Evolutionary conservation across 306 rosid species (phyloP).

Genomic region (Begonia masoniana): DNA sequence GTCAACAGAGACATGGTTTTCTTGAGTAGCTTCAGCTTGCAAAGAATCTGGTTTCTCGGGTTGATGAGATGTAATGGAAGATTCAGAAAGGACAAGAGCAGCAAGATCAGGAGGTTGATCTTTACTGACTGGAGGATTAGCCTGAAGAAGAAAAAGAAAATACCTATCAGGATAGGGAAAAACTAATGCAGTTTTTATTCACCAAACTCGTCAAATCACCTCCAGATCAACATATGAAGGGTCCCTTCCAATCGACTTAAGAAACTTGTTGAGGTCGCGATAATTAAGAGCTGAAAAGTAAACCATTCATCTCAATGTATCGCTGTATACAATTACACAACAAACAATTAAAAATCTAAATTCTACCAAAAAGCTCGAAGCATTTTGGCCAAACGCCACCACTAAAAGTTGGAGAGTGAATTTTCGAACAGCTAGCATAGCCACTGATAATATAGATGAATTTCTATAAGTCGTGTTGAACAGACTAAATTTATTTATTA

Average conservation of each 20-base stretch:
- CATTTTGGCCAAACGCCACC: too few species aligned
- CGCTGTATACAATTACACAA: too few species aligned
- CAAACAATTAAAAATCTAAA: too few species aligned
- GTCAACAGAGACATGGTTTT: constrained; percentile 21
- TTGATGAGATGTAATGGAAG: constrained; percentile 32
- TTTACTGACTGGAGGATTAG: constrained; percentile 76
- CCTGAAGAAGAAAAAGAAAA: constrained; percentile 26
- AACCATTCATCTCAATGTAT: too few species aligned
- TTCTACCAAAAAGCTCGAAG: too few species aligned
- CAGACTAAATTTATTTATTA: too few species aligned
- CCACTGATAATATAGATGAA: too few species aligned
- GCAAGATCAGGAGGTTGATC: constrained; percentile 99
- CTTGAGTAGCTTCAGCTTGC: constrained; percentile 23
- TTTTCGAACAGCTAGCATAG: too few species aligned
- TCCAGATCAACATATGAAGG: constrained; percentile 85
- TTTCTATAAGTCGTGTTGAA: too few species aligned
- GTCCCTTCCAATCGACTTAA: constrained; percentile 60
- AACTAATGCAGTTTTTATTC: not conserved
- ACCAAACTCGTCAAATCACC: constrained; percentile 30
- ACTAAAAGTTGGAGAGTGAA: too few species aligned
- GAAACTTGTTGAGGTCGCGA: constrained; percentile 60
- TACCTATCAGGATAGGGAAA: not conserved
- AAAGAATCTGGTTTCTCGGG: constrained; percentile 41
- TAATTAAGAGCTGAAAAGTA: constrained; percentile 48
- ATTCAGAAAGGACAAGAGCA: constrained; percentile 46